Evolutionary conservation across 2,329 filamentous ascomycete genomes (phyloP).

Genomic region (Escovopsis weberi): DNA sequence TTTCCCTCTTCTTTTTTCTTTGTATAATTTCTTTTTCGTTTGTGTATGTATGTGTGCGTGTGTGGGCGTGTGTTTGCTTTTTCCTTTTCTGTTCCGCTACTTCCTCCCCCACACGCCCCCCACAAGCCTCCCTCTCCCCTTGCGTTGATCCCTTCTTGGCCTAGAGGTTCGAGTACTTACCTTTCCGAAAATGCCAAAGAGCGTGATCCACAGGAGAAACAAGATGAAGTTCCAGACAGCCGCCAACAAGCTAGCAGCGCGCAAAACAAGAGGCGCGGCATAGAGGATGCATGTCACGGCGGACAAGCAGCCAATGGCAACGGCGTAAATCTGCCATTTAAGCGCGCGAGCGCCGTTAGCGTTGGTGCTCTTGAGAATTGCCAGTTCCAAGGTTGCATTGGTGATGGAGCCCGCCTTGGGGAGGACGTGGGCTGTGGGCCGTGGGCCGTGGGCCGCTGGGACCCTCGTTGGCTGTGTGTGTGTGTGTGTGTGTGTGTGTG

Average conservation of each 20-base stretch:
- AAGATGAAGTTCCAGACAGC: conserved; percentile 59
- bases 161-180: conserved; percentile 17
- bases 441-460: too few relatives aligned
- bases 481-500: too few relatives aligned
- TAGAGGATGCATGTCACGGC: conserved; percentile 52
- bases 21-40: too few relatives aligned
- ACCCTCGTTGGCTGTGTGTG: too few relatives aligned
- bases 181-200: conserved; percentile 73
- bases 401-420: not conserved
- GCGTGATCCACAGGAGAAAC: conserved; percentile 63
- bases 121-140: not conserved
- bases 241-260: conserved; percentile 29
- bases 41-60: not conserved
- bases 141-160: not conserved
- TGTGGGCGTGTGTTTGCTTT: too few relatives aligned
- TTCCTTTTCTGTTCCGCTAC: not conserved
- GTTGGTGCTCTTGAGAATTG: not conserved
- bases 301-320: conserved; percentile 51
- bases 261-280: conserved; percentile 45
- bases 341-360: conserved; percentile 1
- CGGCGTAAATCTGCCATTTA: conserved; percentile 47
- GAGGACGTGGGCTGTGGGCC: too few relatives aligned
- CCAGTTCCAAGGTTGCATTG: not conserved
- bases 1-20: too few relatives aligned
- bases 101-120: not conserved